A percentile compares a stretch with the other conserved stretches of the same genome.
Conservation (phyloP, 2,329 filamentous ascomycete genomes). For the Bipolaris gigantea region DNA sequence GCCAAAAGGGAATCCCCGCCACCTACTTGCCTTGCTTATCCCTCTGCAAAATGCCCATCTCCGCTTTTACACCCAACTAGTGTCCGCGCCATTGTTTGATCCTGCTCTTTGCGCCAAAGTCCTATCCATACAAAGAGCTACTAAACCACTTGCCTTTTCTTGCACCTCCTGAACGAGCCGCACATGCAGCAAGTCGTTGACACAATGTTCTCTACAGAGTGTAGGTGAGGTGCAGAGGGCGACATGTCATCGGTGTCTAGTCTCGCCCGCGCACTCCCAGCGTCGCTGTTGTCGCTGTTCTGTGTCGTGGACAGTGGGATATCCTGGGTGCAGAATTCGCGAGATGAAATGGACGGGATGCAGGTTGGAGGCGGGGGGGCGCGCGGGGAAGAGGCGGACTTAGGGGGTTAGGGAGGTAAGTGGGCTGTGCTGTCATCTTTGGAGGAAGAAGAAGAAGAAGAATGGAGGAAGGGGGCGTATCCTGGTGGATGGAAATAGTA, state of each 20-base stretch:
- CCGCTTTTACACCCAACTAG: not conserved
- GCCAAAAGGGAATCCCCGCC: not conserved
- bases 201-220: too few species aligned
- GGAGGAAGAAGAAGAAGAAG: too few species aligned
- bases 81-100: slow-evolving; percentile 2
- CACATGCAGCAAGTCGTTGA: too few species aligned
- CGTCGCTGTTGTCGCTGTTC: not conserved
- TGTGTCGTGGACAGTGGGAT: not conserved
- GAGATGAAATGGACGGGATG: slow-evolving; percentile 13
- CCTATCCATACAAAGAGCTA: not conserved
- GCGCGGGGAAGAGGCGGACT: slow-evolving; percentile 21
- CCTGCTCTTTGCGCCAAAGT: slow-evolving; percentile 5
- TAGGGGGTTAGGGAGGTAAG: slow-evolving; percentile 13
- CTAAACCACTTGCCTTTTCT: too few species aligned
- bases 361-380: slow-evolving; percentile 3
- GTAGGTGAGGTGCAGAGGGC: too few species aligned
- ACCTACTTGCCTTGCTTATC: not conserved
- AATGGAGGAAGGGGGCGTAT: too few species aligned
- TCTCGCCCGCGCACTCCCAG: not conserved
- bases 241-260: too few species aligned
- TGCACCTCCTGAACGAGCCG: too few species aligned
- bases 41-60: not conserved
- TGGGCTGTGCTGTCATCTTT: too few species aligned
- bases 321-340: slow-evolving; percentile 2
- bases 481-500: too few species aligned